These are phyloP conservation scores for Ambrosiella beaveri DNA, from an alignment of 2,329 filamentous ascomycete genomes.

Conservation along the genomic window DNA sequence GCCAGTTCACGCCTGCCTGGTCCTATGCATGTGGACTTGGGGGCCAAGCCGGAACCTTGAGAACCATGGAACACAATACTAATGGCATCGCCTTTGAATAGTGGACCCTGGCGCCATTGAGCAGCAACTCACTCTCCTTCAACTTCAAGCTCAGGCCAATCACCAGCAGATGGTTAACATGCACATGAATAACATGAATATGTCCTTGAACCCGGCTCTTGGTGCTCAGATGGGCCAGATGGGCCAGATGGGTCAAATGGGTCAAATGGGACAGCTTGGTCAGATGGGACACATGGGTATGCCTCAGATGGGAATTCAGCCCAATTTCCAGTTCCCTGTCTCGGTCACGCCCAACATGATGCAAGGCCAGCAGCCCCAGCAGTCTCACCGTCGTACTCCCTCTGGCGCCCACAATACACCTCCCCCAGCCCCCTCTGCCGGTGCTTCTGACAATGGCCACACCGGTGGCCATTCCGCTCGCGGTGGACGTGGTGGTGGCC, in stretches of 20 bases:
- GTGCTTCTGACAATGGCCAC: slow-evolving; percentile 53
- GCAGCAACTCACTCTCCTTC: background rate
- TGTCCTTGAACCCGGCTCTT: background rate
- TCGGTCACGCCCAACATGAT: slow-evolving; percentile 39
- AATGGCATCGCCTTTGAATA: background rate
- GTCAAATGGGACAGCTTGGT: slow-evolving; percentile 42
- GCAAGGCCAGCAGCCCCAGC: slow-evolving; percentile 44
- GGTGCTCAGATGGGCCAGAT: background rate
- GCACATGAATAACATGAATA: background rate
- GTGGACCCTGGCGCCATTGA: background rate
- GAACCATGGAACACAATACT: too few species aligned
- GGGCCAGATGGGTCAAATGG: background rate
- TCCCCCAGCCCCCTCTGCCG: slow-evolving; percentile 80
- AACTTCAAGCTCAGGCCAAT: background rate
- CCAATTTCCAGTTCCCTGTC: slow-evolving; percentile 76
- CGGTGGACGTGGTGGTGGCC: slow-evolving; percentile 61
- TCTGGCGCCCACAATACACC: slow-evolving; percentile 73
- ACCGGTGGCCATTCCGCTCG: slow-evolving; percentile 52
- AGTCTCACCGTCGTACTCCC: slow-evolving; percentile 77
- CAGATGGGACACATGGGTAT: slow-evolving; percentile 71
- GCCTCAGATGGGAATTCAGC: slow-evolving; percentile 60
- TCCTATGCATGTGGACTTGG: too few species aligned
- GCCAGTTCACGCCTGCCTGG: too few species aligned
- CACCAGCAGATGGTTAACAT: background rate
- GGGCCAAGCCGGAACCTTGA: too few species aligned